phyloP scores from a whole-genome alignment of 2,329 filamentous ascomycete species.

The Thelonectria olida region DNA sequence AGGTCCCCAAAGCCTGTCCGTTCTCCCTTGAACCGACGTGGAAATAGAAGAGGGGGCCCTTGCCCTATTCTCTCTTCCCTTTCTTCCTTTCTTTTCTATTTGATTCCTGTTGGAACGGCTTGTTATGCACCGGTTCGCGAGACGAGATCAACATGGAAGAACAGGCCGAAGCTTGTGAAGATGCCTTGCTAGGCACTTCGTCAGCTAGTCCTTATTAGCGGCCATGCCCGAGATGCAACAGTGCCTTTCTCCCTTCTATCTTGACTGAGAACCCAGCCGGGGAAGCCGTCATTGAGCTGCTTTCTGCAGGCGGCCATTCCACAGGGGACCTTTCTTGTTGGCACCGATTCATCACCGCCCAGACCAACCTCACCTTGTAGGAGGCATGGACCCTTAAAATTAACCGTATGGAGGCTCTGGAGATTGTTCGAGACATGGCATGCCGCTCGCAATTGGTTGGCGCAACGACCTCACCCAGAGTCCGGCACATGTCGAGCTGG shows the following conservation, averaged over 20 bases:
- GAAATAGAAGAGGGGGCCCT: too few relatives aligned
- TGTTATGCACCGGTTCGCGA: too few relatives aligned
- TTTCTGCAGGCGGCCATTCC: too few relatives aligned
- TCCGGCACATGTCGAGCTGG: slow-evolving; percentile 20
- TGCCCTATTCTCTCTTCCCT: too few relatives aligned
- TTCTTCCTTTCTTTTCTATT: too few relatives aligned
- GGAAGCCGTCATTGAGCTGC: too few relatives aligned
- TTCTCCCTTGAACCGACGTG: too few relatives aligned
- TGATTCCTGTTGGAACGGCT: too few relatives aligned
- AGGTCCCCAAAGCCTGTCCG: too few relatives aligned
- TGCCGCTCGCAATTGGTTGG: slow-evolving; percentile 12
- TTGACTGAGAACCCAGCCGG: not conserved
- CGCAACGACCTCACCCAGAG: slow-evolving; percentile 8
- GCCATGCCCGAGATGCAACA: slow-evolving; percentile 3
- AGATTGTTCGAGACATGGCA: slow-evolving; percentile 9
- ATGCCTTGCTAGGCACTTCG: not conserved
- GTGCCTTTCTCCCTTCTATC: not conserved
- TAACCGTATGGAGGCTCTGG: slow-evolving; percentile 5
- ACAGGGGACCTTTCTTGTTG: too few relatives aligned
- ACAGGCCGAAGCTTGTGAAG: too few relatives aligned
- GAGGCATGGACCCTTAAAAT: not conserved
- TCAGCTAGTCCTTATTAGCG: not conserved
- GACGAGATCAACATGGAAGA: too few relatives aligned
- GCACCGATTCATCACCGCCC: not conserved
- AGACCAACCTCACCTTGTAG: not conserved